phyloP scores from a whole-genome alignment of 805 yeast species.

The Ogataea ramenticola region DNA sequence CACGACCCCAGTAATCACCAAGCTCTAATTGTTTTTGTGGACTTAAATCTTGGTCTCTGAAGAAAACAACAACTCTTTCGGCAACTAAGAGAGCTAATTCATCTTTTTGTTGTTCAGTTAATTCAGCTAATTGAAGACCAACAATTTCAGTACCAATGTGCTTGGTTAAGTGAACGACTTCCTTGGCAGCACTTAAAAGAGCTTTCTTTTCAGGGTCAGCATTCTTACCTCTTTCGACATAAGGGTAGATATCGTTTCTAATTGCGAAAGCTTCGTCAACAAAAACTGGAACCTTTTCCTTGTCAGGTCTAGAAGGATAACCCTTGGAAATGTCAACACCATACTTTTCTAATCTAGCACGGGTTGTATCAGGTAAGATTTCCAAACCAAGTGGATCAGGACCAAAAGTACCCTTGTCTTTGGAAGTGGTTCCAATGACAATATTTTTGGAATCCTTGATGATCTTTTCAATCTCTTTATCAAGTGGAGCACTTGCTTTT shows the following conservation, averaged over 20 bases:
- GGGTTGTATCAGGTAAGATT: slow-evolving; percentile 21
- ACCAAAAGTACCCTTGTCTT: slow-evolving; percentile 4
- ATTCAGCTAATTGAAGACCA: slow-evolving; percentile 37
- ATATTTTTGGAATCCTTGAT: slow-evolving; percentile 10
- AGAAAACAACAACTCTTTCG: slow-evolving; percentile 45
- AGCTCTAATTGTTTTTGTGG: slow-evolving; percentile 32
- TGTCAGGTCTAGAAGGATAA: slow-evolving; percentile 32
- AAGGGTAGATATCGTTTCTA: slow-evolving; percentile 28
- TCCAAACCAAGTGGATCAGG: slow-evolving; percentile 17
- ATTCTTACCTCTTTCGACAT: slow-evolving; percentile 26
- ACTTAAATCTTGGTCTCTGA: slow-evolving; percentile 30
- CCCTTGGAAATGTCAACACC: slow-evolving; percentile 32
- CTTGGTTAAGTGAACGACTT: slow-evolving; percentile 35
- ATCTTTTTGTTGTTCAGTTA: slow-evolving; percentile 36
- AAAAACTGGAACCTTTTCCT: slow-evolving; percentile 27
- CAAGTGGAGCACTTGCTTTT: slow-evolving; percentile 10
- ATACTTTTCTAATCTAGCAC: slow-evolving; percentile 26
- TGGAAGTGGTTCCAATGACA: slow-evolving; percentile 2
- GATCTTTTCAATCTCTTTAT: slow-evolving; percentile 16
- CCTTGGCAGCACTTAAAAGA: slow-evolving; percentile 31
- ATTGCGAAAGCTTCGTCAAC: slow-evolving; percentile 33
- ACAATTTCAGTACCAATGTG: slow-evolving; percentile 43
- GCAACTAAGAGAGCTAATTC: slow-evolving; percentile 41
- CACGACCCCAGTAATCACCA: slow-evolving; percentile 39
- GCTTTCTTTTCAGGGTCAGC: slow-evolving; percentile 38